phyloP scores from a whole-genome alignment of 441 rosid species.

The Euphorbia celastroides region DNA sequence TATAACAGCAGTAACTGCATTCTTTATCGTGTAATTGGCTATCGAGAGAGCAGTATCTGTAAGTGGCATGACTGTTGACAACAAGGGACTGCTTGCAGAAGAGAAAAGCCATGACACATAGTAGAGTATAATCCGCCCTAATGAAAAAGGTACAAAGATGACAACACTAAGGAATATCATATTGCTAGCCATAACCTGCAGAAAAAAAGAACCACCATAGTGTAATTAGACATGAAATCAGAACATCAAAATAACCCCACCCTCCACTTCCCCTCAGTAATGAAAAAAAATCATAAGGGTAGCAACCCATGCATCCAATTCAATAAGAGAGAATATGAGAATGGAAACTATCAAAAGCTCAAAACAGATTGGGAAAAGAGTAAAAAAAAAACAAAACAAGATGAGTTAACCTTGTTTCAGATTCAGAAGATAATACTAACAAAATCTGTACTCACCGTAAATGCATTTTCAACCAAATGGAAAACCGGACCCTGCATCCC shows the following conservation, averaged over 20 bases:
- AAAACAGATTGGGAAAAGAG: neutral
- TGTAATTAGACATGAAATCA: neutral
- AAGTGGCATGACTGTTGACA: slow-evolving; percentile 62
- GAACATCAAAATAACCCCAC: neutral
- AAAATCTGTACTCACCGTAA: slow-evolving; percentile 64
- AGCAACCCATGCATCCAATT: neutral
- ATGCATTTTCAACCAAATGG: slow-evolving; percentile 98
- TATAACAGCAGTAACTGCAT: slow-evolving; percentile 60
- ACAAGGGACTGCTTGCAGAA: slow-evolving; percentile 65
- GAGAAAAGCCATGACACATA: slow-evolving; percentile 74
- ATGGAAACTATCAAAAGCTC: neutral
- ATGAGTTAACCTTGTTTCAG: neutral
- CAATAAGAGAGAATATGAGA: neutral
- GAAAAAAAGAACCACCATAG: slow-evolving; percentile 19
- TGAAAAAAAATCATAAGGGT: neutral
- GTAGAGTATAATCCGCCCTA: slow-evolving; percentile 73
- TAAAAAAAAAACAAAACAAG: neutral
- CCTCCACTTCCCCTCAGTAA: neutral
- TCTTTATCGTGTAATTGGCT: slow-evolving; percentile 69
- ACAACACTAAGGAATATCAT: slow-evolving; percentile 98
- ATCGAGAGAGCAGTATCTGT: slow-evolving; percentile 63
- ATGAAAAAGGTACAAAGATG: slow-evolving; percentile 81
- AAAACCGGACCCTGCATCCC: slow-evolving; percentile 99
- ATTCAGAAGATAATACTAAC: neutral
- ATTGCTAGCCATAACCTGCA: slow-evolving; percentile 96